Base-by-base conservation (phyloP, 1,139 yeast genomes). In the Taphrina betulina region DNA sequence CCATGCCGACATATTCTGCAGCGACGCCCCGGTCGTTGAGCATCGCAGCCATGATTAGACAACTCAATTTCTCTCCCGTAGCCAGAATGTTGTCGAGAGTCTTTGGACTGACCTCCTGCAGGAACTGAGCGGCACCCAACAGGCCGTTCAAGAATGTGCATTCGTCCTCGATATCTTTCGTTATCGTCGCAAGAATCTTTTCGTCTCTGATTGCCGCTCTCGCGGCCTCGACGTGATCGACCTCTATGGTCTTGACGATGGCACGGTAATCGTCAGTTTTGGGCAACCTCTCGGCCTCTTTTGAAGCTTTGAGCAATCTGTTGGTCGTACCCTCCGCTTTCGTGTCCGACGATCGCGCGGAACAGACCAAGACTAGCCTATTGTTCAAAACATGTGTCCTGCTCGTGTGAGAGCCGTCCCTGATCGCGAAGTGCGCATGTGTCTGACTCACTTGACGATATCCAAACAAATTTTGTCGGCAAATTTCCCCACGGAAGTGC, bases 401-500 rank as follows among this genome's bases (percentile, higher is more conserved):
- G 57, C 89, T 85, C n/a, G n/a, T n/a, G n/a, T n/a, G n/a, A n/a
- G n/a, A n/a, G n/a, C n/a, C n/a, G n/a, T n/a, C n/a, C n/a, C n/a
- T n/a, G n/a, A n/a, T n/a, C n/a, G n/a, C n/a, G n/a, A n/a, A n/a
- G n/a, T n/a, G n/a, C n/a, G n/a, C n/a, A n/a, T n/a, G n/a, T n/a
- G n/a, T n/a, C n/a, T n/a, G n/a, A 38, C 63, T 57, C 41, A 61
- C 64, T 51, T 41, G 14, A 63, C 64, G 53, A 92, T 88, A 63
- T 88, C 87, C 62, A 85, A 85, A 16, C 89, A 90, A 56, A 92
- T 92, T 62, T 83, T 79, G 55, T 77, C 80, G 4, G 96, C 87
- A 69, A 90, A 90, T 69, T 92, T 92, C 28, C 98, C 98, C 35
- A 92, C 96, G 43, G 95, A 83, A n/a, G 98, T 92, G 53, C 98